phyloP scores from a whole-genome alignment of 2,329 filamentous ascomycete genomes.

The Neopestalotiopsis sp. region DNA sequence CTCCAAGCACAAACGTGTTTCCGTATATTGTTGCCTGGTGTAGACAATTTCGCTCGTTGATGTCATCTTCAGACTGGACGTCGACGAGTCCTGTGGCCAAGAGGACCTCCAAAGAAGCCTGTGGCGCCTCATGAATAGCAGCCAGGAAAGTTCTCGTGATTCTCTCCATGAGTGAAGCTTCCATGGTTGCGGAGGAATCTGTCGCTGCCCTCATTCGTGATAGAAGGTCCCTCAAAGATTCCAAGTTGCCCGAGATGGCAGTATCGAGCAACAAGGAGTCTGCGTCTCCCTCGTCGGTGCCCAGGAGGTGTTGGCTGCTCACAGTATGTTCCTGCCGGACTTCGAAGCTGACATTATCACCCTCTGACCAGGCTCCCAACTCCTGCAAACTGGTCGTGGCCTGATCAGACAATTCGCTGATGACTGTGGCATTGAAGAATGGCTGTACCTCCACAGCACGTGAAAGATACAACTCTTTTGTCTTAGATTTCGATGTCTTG shows the following conservation, averaged over 20 bases:
- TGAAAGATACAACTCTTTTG: slow-evolving; percentile 95
- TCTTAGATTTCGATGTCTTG: slow-evolving; percentile 98
- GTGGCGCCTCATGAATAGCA: slow-evolving; percentile 83
- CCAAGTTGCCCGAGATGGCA: slow-evolving; percentile 79
- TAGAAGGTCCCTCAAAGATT: slow-evolving; percentile 81
- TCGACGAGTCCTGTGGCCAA: slow-evolving; percentile 84
- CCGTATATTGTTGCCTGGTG: slow-evolving; percentile 97
- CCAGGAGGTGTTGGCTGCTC: slow-evolving; percentile 68
- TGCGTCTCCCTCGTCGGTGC: slow-evolving; percentile 86
- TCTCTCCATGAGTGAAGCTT: slow-evolving; percentile 68
- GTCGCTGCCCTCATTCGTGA: slow-evolving; percentile 65
- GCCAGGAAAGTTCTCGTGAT: slow-evolving; percentile 90
- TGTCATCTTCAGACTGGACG: slow-evolving; percentile 93
- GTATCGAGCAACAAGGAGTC: slow-evolving; percentile 89
- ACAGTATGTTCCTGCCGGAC: slow-evolving; percentile 64
- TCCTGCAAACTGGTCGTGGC: slow-evolving; percentile 96
- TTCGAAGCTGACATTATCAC: slow-evolving; percentile 88
- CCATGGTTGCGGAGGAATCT: slow-evolving; percentile 52
- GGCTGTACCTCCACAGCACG: slow-evolving; percentile 96
- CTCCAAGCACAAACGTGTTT: slow-evolving; percentile 76
- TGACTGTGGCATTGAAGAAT: slow-evolving; percentile 96
- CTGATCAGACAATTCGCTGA: slow-evolving; percentile 95
- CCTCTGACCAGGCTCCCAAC: slow-evolving; percentile 95
- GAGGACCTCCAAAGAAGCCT: slow-evolving; percentile 75
- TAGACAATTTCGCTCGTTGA: slow-evolving; percentile 95